Percentiles rank a stretch among this genome's conserved stretches.
phyloP scores from a whole-genome alignment of 2,329 filamentous ascomycete genomes.

The Cercospora berteroae region DNA sequence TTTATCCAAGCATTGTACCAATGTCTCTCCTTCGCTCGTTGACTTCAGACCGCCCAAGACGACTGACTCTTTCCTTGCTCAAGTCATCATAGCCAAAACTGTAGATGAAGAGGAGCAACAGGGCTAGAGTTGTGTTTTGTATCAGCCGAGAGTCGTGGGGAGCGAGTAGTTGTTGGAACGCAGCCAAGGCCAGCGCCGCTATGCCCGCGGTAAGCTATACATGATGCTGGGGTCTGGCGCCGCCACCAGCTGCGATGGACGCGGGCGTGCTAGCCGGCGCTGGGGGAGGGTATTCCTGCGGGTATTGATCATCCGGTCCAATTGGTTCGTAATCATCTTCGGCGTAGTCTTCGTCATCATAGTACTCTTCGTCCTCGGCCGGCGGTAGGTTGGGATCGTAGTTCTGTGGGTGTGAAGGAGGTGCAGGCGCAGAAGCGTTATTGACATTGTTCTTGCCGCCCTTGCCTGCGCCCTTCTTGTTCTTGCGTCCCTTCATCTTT shows the following conservation, averaged over 20 bases:
- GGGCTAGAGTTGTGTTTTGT: neutral
- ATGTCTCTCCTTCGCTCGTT: neutral
- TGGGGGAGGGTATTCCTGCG: conserved; percentile 29
- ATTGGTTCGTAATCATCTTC: conserved; percentile 34
- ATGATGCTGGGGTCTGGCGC: conserved; percentile 15
- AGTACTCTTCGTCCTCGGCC: conserved; percentile 35
- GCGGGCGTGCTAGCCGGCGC: conserved; percentile 24
- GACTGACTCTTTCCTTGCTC: neutral
- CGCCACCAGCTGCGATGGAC: conserved; percentile 18
- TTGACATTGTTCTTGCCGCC: conserved; percentile 29
- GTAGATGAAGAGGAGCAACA: neutral
- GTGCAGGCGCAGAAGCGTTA: conserved; percentile 20
- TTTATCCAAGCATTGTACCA: conserved; percentile 2
- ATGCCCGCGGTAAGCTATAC: conserved; percentile 26
- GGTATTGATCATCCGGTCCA: conserved; percentile 27
- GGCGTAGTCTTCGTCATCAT: conserved; percentile 34
- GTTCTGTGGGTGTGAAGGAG: conserved; percentile 23
- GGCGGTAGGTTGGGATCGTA: conserved; percentile 35
- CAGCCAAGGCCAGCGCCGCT: conserved; percentile 14
- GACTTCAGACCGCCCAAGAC: neutral
- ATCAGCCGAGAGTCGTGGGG: neutral
- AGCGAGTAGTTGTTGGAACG: conserved; percentile 1
- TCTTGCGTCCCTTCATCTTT: conserved; percentile 88
- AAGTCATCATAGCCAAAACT: neutral
- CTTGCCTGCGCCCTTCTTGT: conserved; percentile 75